These are phyloP conservation scores for Verticillium longisporum DNA, from an alignment of 2,329 filamentous ascomycete genomes.

Conservation along the genomic window DNA sequence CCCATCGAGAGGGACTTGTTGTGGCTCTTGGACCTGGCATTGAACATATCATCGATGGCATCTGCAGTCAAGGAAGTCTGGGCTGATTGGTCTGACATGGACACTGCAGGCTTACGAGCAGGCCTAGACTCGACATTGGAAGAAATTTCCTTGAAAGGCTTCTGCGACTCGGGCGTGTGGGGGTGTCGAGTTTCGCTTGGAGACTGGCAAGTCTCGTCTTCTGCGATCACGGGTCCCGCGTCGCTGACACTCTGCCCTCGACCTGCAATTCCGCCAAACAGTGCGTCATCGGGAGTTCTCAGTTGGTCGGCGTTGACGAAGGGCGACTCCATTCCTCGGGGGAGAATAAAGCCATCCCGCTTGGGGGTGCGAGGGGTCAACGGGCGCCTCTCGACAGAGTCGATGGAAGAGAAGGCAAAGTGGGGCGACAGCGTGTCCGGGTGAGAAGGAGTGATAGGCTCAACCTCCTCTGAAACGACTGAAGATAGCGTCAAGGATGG, in stretches of 20 bases:
- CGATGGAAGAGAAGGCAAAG: constrained; percentile 37
- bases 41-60: constrained; percentile 71
- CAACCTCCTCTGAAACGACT: constrained; percentile 25
- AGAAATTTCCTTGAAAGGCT: constrained; percentile 57
- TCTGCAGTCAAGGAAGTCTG: constrained; percentile 81
- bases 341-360: constrained; percentile 50
- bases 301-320: constrained; percentile 23
- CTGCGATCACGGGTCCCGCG: constrained; percentile 45
- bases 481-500: constrained; percentile 28
- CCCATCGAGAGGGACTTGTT: constrained; percentile 28
- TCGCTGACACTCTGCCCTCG: constrained; percentile 34
- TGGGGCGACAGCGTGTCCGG: constrained; percentile 14
- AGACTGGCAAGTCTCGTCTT: constrained; percentile 57
- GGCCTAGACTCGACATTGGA: constrained; percentile 41
- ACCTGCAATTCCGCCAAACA: constrained; percentile 36
- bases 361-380: constrained; percentile 42
- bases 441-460: constrained; percentile 29
- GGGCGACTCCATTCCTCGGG: constrained; percentile 32
- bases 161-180: constrained; percentile 48
- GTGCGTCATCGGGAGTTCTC: constrained; percentile 29
- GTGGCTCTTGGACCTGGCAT: constrained; percentile 35
- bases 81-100: constrained; percentile 62
- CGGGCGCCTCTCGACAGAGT: constrained; percentile 38
- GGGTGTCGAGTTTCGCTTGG: constrained; percentile 29
- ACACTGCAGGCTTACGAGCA: constrained; percentile 28